Conservation (phyloP, 805 yeast genomes). For the Metschnikowia similis region DNA sequence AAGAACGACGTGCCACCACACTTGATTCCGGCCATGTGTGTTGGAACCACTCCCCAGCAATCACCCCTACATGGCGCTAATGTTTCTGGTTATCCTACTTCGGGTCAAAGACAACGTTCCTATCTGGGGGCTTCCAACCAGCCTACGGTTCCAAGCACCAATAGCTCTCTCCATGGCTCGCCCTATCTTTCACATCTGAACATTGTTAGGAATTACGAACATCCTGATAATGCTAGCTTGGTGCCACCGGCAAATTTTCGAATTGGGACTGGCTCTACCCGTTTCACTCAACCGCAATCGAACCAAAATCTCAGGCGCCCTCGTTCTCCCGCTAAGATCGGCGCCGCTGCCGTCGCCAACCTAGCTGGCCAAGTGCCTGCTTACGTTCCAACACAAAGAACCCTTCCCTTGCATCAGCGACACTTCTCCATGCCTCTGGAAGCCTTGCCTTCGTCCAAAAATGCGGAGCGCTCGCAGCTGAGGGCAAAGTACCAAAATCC, state of each 20-base stretch:
- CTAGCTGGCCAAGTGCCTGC: constrained; percentile 35
- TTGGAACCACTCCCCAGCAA: constrained; percentile 21
- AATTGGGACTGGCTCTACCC: constrained; percentile 29
- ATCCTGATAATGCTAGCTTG: constrained; percentile 25
- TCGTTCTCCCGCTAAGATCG: constrained; percentile 65
- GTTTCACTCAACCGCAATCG: constrained; percentile 10
- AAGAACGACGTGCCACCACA: constrained; percentile 60
- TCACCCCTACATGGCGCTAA: background rate
- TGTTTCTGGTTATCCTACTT: background rate
- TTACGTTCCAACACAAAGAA: constrained; percentile 21
- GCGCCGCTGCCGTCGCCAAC: constrained; percentile 66
- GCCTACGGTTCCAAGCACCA: background rate
- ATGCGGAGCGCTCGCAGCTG: constrained; percentile 3
- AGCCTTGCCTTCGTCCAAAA: background rate
- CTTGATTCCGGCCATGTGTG: constrained; percentile 59
- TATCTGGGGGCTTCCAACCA: background rate
- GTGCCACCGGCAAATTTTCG: constrained; percentile 33
- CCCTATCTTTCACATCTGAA: constrained; percentile 7
- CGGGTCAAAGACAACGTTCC: background rate
- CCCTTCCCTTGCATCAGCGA: constrained; percentile 31
- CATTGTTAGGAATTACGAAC: constrained; percentile 12
- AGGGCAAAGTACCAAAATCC: background rate
- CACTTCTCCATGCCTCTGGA: constrained; percentile 42
- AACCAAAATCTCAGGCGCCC: constrained; percentile 33
- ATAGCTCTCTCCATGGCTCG: constrained; percentile 4